phyloP scores from a whole-genome alignment of 2,329 filamentous ascomycete species.

The Fusarium tuaranense region DNA sequence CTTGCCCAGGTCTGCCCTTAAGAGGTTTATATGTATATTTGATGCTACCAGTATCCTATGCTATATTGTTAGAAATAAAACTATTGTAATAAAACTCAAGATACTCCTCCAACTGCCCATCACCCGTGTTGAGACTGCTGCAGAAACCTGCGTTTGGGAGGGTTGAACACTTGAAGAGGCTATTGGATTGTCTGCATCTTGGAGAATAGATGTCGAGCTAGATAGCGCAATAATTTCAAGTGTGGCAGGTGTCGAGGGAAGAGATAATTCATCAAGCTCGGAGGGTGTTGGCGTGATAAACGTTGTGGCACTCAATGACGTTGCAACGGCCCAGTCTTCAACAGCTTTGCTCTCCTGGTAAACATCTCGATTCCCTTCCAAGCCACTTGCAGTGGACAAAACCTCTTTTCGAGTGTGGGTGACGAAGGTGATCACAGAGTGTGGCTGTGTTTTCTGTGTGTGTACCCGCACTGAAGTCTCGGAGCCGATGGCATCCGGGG shows the following conservation, averaged over 20 bases:
- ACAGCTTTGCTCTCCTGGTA: background rate
- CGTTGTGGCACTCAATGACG: background rate
- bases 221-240: background rate
- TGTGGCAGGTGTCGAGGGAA: background rate
- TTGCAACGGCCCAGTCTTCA: background rate
- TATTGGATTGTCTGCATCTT: background rate
- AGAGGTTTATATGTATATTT: too few relatives aligned
- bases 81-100: background rate
- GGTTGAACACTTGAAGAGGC: background rate
- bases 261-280: background rate
- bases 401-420: background rate
- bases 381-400: background rate
- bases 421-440: background rate
- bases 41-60: background rate
- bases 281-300: background rate
- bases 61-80: background rate
- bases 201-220: background rate
- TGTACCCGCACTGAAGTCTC: background rate
- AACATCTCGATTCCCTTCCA: background rate
- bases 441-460: background rate
- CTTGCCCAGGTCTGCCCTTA: too few relatives aligned
- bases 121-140: background rate
- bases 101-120: background rate
- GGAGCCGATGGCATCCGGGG: background rate
- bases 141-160: background rate